Conservation (phyloP, 768 basidiomycete genomes). For the Trichaptum fuscoviolaceum region DNA sequence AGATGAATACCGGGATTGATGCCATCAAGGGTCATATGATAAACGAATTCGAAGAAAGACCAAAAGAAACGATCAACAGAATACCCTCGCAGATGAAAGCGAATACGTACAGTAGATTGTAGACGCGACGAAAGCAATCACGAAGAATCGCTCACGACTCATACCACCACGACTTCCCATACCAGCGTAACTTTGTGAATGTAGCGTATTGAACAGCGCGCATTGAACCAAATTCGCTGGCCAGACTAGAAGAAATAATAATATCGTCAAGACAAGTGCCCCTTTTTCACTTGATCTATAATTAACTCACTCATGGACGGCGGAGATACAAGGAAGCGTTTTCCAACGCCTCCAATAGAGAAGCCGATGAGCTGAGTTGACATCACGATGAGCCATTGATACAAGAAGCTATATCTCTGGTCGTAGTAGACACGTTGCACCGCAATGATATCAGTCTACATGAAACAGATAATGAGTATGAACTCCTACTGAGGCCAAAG, state of each 20-base stretch:
- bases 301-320: constrained; percentile 24
- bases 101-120: constrained; percentile 17
- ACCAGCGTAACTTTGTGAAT: constrained; percentile 19
- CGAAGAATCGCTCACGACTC: constrained; percentile 28
- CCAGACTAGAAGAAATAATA: constrained; percentile 18
- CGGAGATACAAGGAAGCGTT: constrained; percentile 26
- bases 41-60: background rate
- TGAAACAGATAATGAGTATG: background rate
- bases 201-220: constrained; percentile 28
- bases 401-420: constrained; percentile 38
- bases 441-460: constrained; percentile 39
- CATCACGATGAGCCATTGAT: constrained; percentile 9
- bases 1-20: background rate
- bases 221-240: constrained; percentile 22
- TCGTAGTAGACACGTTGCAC: constrained; percentile 43
- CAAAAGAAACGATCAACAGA: background rate
- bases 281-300: constrained; percentile 7
- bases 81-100: background rate
- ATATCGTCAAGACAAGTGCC: constrained; percentile 7
- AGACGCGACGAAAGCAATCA: constrained; percentile 22
- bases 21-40: background rate
- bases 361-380: constrained; percentile 20
- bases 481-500: background rate
- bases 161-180: constrained; percentile 20
- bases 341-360: constrained; percentile 21